Base-by-base conservation (phyloP, 805 yeast species). In the Spathaspora passalidarum region DNA sequence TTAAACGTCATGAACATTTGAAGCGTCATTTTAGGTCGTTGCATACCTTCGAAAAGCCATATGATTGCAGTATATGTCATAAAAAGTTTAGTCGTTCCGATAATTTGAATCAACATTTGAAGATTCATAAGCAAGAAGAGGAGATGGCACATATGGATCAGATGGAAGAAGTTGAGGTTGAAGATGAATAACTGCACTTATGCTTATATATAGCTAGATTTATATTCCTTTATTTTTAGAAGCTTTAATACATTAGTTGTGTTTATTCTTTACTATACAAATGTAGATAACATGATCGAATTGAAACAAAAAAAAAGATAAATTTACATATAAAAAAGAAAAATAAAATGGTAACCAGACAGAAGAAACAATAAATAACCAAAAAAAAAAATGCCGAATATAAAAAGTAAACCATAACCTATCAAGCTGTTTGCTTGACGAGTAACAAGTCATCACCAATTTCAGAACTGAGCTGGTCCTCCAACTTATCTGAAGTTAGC, bases 1-100 rank as follows among this genome's bases (percentile, higher is more conserved):
- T 86, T 65, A 81, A 83, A 58, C 73, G 94, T 53, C 88, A 84
- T 60, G 94, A 86, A 56, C 94, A 86, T 61, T 65, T 86, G 54
- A 84, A 83, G 59, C 73, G 94, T 49, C 94, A 86, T 56, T 79
- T 82, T 59, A 68, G 91, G 47, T 81, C 88, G 16, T 69, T 86
- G 49, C 94, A 86, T 56, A 84, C 86, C 26, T 75, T 82, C 45
- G 88, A 82, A 46, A 85, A 83, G 61, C 92, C 89, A 0, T 83
- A 73, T 61, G 78, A 74, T 47, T 84, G 89, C 61, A 66, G 69
- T 8, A 68, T 78, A 18, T 84, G 89, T 56, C 75, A 73, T 26
- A 81, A 83, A 58, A 79, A 81, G 54, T 84, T 84, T 53, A 80
- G 86, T 48, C 67, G 89, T 52, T 73, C 81, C 18, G 89, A 84